Evolutionary conservation across 1,284 basidiomycete genomes (phyloP), one percentile per base, ranked within the genome.

Genomic region (Salmacisia buchloeana): DNA sequence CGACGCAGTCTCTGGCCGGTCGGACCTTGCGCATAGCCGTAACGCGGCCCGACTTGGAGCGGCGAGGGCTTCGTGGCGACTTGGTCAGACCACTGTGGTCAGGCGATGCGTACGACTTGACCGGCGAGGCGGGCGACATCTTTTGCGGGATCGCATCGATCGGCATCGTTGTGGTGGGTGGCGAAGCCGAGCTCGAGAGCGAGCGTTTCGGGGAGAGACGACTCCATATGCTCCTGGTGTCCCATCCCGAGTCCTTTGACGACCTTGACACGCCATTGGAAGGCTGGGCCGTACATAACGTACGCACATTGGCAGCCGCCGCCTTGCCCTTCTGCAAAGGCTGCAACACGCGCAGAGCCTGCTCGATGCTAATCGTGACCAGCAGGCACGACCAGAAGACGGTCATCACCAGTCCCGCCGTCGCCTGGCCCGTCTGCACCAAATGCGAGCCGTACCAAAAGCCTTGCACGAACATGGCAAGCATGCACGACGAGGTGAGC

Each of bases 321-420:
- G 86, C 86, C 80, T 94, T 94, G 69, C 92, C 94, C 80, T 90
- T 92, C 62, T 89, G 86, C 64, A 97, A 82, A 18, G 84, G 82
- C 62, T 90, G 87, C 65, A 94, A 82, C 61, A 89, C 86, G 0
- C 91, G 90, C 4, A 97, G 86, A 74, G 87, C 87, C 84, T 89
- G 86, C 78, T 96, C 92, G 4, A 97, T 81, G 77, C 91, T 91
- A 74, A 85, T 88, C 2, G 89, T 89, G 0, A 91, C 92, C 63
- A 97, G 89, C 52, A 97, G 83, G 77, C 91, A 92, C 0, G 94
- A 91, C 92, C 94, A 97, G 80, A 98, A 98, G 54, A 94, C 92
- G 33, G 90, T 88, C 87, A 94, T 93, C 68, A 97, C 90, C 58
- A 88, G 85, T 3, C 90, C 91, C 0, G 89, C 83, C 1, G 82